These are phyloP conservation scores for Colletotrichum graminicola DNA, from an alignment of 2,329 filamentous ascomycete genomes.

Conservation along the genomic window DNA sequence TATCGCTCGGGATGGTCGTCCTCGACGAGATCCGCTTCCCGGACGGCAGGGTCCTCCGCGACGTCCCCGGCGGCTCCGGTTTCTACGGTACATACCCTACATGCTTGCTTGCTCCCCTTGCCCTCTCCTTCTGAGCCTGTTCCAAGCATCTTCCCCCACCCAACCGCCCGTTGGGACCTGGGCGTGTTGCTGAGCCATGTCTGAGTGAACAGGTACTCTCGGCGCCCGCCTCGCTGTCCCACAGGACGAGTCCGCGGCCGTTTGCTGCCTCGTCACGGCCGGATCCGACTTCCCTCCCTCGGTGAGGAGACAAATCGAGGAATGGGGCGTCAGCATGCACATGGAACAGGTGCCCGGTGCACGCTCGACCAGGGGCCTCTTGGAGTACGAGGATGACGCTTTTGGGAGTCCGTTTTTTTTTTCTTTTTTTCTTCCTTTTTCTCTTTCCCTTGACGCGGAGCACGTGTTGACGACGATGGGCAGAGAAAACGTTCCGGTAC, in stretches of 20 bases:
- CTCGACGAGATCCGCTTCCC: conserved; percentile 33
- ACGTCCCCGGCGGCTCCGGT: conserved; percentile 30
- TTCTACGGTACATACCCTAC: conserved; percentile 16
- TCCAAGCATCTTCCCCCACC: too few relatives aligned
- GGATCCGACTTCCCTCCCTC: conserved; percentile 14
- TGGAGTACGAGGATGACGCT: too few relatives aligned
- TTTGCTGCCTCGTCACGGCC: conserved; percentile 23
- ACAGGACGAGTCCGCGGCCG: background rate
- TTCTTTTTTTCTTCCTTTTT: too few relatives aligned
- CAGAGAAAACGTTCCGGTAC: too few relatives aligned
- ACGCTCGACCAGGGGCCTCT: too few relatives aligned
- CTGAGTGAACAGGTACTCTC: conserved; percentile 24
- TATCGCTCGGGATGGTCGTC: conserved; percentile 38
- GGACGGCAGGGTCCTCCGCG: conserved; percentile 23
- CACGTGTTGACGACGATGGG: too few relatives aligned
- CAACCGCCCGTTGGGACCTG: background rate
- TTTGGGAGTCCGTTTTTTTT: too few relatives aligned
- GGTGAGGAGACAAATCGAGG: conserved; percentile 4
- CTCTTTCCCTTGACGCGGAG: too few relatives aligned
- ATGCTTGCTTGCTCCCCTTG: too few relatives aligned
- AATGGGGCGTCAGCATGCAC: background rate
- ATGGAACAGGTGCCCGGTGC: too few relatives aligned
- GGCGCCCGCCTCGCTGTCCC: conserved; percentile 33
- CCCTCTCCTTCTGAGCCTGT: background rate
- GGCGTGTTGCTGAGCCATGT: background rate